Percentiles rank a stretch among this genome's conserved stretches.
These are phyloP conservation scores for Sungouiozyma intestinalis DNA, from an alignment of 805 yeast genomes.

Conservation along the genomic window DNA sequence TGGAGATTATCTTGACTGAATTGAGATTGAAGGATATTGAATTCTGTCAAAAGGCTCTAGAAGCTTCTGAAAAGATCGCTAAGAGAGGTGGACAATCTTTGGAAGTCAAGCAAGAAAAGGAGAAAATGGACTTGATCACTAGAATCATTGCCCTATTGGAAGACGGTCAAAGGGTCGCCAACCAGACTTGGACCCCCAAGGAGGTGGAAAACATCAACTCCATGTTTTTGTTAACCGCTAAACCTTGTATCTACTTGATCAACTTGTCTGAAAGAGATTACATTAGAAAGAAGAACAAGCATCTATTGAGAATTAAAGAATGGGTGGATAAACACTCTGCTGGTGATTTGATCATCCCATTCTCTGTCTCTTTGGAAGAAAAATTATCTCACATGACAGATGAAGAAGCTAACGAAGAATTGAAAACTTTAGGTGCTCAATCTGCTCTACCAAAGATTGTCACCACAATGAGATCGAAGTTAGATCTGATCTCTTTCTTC, in stretches of 20 bases:
- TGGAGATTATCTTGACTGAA: constrained; percentile 84
- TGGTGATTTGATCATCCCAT: constrained; percentile 84
- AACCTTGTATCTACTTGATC: constrained; percentile 86
- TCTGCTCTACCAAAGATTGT: constrained; percentile 84
- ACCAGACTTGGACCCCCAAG: constrained; percentile 76
- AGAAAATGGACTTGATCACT: constrained; percentile 66
- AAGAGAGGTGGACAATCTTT: constrained; percentile 82
- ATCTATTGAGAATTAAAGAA: constrained; percentile 65
- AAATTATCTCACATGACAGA: constrained; percentile 80
- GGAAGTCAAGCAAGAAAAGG: constrained; percentile 82
- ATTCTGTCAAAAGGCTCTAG: constrained; percentile 77
- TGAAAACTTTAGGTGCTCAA: constrained; percentile 58
- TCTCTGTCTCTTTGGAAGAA: constrained; percentile 88
- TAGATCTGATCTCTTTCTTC: constrained; percentile 85
- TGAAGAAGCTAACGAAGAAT: constrained; percentile 68
- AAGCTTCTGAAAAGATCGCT: constrained; percentile 66
- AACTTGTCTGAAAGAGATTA: constrained; percentile 86
- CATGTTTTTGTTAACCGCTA: constrained; percentile 84
- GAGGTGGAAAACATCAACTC: constrained; percentile 86
- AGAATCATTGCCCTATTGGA: constrained; percentile 67
- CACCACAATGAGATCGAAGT: constrained; percentile 73
- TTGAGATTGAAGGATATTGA: constrained; percentile 94
- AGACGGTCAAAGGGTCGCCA: constrained; percentile 80
- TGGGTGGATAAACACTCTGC: constrained; percentile 81
- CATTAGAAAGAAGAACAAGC: constrained; percentile 81